These are phyloP conservation scores for Pseudotsuga menziesii DNA, from an alignment of 75 land plant genomes.

Conservation along the genomic window DNA sequence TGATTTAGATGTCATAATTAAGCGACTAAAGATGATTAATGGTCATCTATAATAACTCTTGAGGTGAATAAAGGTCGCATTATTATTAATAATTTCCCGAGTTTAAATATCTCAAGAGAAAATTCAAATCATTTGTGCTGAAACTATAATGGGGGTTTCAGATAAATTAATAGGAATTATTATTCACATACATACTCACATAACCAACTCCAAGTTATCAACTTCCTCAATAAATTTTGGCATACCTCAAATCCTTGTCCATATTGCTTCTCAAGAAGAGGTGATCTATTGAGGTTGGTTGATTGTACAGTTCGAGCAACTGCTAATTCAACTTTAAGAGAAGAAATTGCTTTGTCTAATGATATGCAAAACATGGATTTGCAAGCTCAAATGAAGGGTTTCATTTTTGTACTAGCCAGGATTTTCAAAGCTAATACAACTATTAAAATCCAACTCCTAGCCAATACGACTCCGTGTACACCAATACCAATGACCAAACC, in stretches of 20 bases:
- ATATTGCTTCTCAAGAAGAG: conserved; percentile 14
- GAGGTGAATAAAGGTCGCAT: too few relatives aligned
- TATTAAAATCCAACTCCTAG: conserved; percentile 95
- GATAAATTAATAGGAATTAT: too few relatives aligned
- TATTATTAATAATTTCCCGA: too few relatives aligned
- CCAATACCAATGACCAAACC: conserved; percentile 75
- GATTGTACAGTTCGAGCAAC: conserved; percentile 29
- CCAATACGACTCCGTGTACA: conserved; percentile 61
- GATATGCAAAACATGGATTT: conserved; percentile 20
- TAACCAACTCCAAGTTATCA: conserved; percentile 18
- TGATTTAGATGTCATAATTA: too few relatives aligned
- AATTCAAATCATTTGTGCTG: too few relatives aligned
- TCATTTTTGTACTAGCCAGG: conserved; percentile 33
- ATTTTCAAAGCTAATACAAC: conserved; percentile 46
- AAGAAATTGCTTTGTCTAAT: conserved; percentile 73
- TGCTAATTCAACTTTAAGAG: conserved; percentile 70
- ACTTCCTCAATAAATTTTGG: conserved; percentile 6
- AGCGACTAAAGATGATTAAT: too few relatives aligned
- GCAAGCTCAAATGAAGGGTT: too few relatives aligned
- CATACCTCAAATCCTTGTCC: background rate
- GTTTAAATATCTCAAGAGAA: too few relatives aligned
- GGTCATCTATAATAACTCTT: too few relatives aligned
- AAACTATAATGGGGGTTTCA: too few relatives aligned
- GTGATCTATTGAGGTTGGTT: conserved; percentile 18
- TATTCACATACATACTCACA: conserved; percentile 16